Conservation (phyloP, 306 rosid genomes). For the Cicer pinnatifidum region DNA sequence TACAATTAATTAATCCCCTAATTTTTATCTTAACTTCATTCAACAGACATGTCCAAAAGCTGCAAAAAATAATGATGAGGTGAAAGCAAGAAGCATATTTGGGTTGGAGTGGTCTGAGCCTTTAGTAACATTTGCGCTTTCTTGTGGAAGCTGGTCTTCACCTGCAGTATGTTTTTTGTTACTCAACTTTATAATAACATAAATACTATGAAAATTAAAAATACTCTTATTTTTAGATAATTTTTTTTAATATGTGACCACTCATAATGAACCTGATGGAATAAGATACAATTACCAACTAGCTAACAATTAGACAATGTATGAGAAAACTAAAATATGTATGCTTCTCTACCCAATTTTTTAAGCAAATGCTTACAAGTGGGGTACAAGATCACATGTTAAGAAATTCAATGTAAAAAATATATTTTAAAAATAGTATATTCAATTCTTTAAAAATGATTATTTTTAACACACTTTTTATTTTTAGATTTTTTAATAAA, state of each 20-base stretch:
- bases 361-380: too few relatives aligned
- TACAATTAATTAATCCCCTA: conserved; percentile 29
- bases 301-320: not conserved
- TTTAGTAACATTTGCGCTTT: conserved; percentile 91
- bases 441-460: too few relatives aligned
- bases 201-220: too few relatives aligned
- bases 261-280: too few relatives aligned
- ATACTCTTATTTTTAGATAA: too few relatives aligned
- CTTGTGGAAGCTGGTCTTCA: conserved; percentile 99
- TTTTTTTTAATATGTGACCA: too few relatives aligned
- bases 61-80: conserved; percentile 76
- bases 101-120: conserved; percentile 94
- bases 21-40: conserved; percentile 40
- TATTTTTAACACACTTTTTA: too few relatives aligned
- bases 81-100: conserved; percentile 71
- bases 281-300: too few relatives aligned
- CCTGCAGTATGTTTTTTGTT: conserved; percentile 75
- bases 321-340: not conserved
- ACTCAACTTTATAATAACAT: conserved; percentile 11
- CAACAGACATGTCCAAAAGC: conserved; percentile 83
- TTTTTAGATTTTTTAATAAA: too few relatives aligned
- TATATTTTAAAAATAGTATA: too few relatives aligned
- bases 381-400: too few relatives aligned
- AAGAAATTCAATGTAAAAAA: too few relatives aligned
- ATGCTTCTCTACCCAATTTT: not conserved